These are phyloP conservation scores for Saposhnikovia divaricata DNA, from an alignment of 129 eudicot genomes.

Conservation along the genomic window DNA sequence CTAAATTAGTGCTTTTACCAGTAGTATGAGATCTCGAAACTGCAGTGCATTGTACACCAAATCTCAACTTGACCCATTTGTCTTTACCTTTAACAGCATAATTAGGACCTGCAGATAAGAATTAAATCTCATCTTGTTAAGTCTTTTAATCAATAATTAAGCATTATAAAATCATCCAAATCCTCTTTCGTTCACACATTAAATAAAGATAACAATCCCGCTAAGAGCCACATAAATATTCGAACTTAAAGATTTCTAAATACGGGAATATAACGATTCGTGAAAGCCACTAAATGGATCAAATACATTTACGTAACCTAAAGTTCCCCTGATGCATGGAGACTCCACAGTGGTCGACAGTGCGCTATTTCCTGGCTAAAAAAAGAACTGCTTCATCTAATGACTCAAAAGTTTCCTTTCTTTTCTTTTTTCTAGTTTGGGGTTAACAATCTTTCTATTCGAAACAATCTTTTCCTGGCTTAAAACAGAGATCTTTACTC, in stretches of 20 bases:
- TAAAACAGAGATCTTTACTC: too few species aligned
- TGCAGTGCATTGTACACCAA: conserved; percentile 37
- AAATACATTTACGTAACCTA: not conserved
- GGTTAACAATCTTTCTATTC: not conserved
- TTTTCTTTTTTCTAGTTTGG: not conserved
- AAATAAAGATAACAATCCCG: not conserved
- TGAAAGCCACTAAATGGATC: not conserved
- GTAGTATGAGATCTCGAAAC: conserved; percentile 44
- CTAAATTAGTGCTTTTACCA: conserved; percentile 23
- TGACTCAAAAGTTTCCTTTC: too few species aligned
- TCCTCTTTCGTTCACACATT: not conserved
- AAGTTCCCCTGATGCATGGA: not conserved
- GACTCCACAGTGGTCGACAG: not conserved
- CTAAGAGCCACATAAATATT: too few species aligned
- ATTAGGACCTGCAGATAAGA: not conserved
- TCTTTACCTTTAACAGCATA: conserved; percentile 9
- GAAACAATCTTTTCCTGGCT: not conserved
- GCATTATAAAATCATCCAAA: not conserved
- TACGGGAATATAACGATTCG: not conserved
- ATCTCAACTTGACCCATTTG: conserved; percentile 2
- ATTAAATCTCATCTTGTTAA: not conserved
- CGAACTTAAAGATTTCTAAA: not conserved
- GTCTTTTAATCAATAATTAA: not conserved
- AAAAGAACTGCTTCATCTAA: not conserved
- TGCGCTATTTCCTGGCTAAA: not conserved